Base-by-base conservation (phyloP, 331 rosid genomes). In the Pyrus hybrid region DNA sequence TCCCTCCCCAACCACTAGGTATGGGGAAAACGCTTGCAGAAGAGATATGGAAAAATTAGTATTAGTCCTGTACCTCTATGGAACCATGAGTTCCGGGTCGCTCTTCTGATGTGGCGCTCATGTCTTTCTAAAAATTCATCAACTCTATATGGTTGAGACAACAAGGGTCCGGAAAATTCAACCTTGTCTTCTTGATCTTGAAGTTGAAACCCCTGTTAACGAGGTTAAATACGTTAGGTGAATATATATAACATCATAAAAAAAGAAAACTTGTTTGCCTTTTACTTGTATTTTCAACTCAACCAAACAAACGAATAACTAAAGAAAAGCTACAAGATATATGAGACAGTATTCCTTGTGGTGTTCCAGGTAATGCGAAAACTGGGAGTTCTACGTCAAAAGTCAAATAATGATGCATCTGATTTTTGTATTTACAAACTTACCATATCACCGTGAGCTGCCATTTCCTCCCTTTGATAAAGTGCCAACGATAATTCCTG, bases 101-200 rank as follows among this genome's bases (percentile, higher is more conserved):
- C 88, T 53, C 79, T 87, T 73, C 98, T 89, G 43, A 95, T 92
- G 64, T 91, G 99, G 33, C 94, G 95, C 82, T 95, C 99, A 2
- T 92, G 96, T 76, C 91, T 85, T 71, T 90, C 97, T 67, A 95
- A 86, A 60, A 95, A 92, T 85, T 95, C 99, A 28, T 95, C 99
- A 62, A 95, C 93, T 76, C 88, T 84, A 75, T 88, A 86, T 75
- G 93, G 84, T 83, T 92, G 98, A 80, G 96, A 90, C 76, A 92
- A 77, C 70, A 95, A 75, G 20, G 99, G 99, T n/a, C 99, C 99
- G 32, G 99, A 95, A 86, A 86, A 95, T 67, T 95, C 99, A 49
- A 92, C 99, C 77, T 86, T 92, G 65, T 90, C 99, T 77, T 81
- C 89, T 84, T 89, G 89, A 79, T 95, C 96, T 69, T 84, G 91